Conservation (phyloP, 352 stramenopile species). For the Phytophthora citricola region DNA sequence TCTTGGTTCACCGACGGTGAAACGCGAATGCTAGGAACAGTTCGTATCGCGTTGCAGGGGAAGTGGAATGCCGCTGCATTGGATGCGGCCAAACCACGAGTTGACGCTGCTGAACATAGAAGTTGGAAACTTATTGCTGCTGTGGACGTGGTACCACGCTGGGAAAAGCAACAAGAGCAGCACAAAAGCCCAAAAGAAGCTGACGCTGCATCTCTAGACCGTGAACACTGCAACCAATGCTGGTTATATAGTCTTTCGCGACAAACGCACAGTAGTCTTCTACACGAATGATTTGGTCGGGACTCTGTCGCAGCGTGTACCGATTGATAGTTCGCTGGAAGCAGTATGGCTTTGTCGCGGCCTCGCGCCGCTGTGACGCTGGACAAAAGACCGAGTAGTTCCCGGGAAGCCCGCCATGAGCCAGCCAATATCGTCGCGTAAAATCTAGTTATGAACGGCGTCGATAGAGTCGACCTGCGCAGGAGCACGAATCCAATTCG, state of each 20-base stretch:
- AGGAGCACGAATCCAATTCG: constrained; percentile 17
- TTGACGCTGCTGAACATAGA: not conserved
- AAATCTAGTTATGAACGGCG: constrained; percentile 14
- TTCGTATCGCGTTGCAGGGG: not conserved
- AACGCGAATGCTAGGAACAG: constrained; percentile 1
- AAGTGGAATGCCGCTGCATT: not conserved
- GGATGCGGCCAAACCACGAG: not conserved
- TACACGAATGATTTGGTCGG: constrained; percentile 16
- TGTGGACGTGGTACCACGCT: not conserved
- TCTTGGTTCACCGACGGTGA: constrained; percentile 9
- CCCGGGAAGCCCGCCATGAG: not conserved
- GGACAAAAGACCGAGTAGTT: constrained; percentile 4
- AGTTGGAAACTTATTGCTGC: constrained; percentile 2
- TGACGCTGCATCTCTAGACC: not conserved
- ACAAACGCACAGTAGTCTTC: constrained; percentile 7
- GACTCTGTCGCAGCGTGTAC: constrained; percentile 3
- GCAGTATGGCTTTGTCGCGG: constrained; percentile 7
- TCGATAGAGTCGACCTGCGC: constrained; percentile 13
- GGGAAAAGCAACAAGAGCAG: constrained; percentile 1
- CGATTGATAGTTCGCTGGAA: not conserved
- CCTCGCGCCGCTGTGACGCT: not conserved
- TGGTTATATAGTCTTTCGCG: constrained; percentile 3
- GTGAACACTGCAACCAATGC: constrained; percentile 4
- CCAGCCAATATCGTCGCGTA: not conserved
- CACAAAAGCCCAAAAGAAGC: constrained; percentile 8